Percentiles rank a stretch among this genome's conserved stretches.
phyloP scores from a whole-genome alignment of 2,329 filamentous ascomycete species.

The Diaporthe sp. region DNA sequence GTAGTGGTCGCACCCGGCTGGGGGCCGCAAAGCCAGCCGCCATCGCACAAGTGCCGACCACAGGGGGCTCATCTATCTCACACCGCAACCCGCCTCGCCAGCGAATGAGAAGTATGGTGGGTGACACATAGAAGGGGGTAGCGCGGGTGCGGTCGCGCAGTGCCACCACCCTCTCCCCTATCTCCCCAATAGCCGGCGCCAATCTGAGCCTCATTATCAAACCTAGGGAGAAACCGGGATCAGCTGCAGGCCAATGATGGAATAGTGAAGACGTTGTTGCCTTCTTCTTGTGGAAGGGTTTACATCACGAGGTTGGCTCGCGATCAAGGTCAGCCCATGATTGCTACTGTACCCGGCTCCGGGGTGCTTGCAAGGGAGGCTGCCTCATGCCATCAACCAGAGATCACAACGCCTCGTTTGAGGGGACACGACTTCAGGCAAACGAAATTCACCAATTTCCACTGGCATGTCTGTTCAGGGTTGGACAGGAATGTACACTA shows the following conservation, averaged over 20 bases:
- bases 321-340: background rate
- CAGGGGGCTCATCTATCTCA: conserved; percentile 1
- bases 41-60: background rate
- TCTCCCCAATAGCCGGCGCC: conserved; percentile 17
- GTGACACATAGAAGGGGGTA: background rate
- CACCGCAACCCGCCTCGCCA: background rate
- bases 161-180: background rate
- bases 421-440: too few relatives aligned
- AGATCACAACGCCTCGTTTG: background rate
- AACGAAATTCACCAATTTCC: background rate
- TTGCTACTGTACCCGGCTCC: background rate
- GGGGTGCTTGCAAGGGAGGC: background rate
- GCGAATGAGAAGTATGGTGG: background rate
- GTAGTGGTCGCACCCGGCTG: background rate
- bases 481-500: background rate
- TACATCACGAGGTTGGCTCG: background rate
- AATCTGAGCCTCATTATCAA: conserved; percentile 5
- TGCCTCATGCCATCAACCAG: background rate
- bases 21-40: background rate
- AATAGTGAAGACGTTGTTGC: too few relatives aligned
- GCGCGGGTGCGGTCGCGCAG: background rate
- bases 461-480: background rate
- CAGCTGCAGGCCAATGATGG: background rate
- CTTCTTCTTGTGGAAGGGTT: background rate
- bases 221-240: conserved; percentile 6